Conservation (phyloP, 768 basidiomycete genomes). For the Tricholoma bakamatsutake region DNA sequence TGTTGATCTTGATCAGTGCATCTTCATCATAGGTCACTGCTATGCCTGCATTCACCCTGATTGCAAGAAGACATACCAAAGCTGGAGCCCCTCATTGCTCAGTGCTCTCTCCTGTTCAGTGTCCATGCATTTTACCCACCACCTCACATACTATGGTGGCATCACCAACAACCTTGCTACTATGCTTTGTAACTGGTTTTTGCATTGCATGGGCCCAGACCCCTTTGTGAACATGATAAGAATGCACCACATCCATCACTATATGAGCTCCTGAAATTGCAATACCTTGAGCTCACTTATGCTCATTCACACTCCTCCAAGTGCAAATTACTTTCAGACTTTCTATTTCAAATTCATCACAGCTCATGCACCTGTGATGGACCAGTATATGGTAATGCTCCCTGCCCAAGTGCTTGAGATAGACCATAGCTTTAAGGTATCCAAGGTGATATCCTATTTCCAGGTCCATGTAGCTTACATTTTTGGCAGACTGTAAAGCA, state of each 20-base stretch:
- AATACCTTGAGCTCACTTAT: neutral
- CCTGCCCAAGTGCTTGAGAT: slow-evolving; percentile 7
- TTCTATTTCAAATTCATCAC: slow-evolving; percentile 20
- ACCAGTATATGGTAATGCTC: slow-evolving; percentile 20
- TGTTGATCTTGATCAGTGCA: slow-evolving; percentile 9
- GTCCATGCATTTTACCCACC: slow-evolving; percentile 12
- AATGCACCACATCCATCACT: slow-evolving; percentile 13
- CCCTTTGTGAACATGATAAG: slow-evolving; percentile 17
- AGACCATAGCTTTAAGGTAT: slow-evolving; percentile 13
- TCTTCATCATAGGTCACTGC: slow-evolving; percentile 12
- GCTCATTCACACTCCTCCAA: slow-evolving; percentile 4
- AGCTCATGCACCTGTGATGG: slow-evolving; percentile 8
- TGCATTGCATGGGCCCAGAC: slow-evolving; percentile 18
- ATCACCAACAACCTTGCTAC: slow-evolving; percentile 13
- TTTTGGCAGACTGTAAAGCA: slow-evolving; percentile 19
- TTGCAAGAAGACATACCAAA: slow-evolving; percentile 6
- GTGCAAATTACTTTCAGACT: slow-evolving; percentile 10
- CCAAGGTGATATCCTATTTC: neutral
- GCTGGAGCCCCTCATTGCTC: slow-evolving; percentile 4
- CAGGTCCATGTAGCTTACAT: neutral
- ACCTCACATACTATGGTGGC: slow-evolving; percentile 15
- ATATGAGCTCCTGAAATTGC: neutral
- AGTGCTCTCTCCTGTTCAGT: neutral
- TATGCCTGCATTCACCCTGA: slow-evolving; percentile 2
- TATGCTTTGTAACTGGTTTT: slow-evolving; percentile 14